phyloP scores from a whole-genome alignment of 768 basidiomycete species.

The Gelatoporia subvermispora region DNA sequence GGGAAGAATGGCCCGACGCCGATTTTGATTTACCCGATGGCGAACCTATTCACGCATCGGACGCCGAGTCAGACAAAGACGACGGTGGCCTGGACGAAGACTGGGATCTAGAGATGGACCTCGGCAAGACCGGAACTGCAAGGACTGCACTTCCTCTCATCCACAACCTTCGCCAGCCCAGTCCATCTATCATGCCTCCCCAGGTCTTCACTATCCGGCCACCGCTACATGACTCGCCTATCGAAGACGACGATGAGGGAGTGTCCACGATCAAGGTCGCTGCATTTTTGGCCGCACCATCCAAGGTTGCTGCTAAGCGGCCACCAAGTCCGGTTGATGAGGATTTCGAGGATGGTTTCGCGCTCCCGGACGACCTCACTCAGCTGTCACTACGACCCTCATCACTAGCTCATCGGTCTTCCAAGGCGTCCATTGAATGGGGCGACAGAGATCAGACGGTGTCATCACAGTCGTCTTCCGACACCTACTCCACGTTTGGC shows the following conservation, averaged over 20 bases:
- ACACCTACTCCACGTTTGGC: conserved; percentile 76
- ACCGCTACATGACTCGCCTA: conserved; percentile 44
- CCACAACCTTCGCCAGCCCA: conserved; percentile 33
- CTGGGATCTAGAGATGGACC: conserved; percentile 77
- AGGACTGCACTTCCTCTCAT: conserved; percentile 37
- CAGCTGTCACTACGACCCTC: conserved; percentile 78
- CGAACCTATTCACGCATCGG: conserved; percentile 55
- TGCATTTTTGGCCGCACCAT: conserved; percentile 32
- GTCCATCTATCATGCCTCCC: conserved; percentile 29
- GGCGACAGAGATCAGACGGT: conserved; percentile 78
- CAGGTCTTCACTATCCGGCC: conserved; percentile 64
- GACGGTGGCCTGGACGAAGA: conserved; percentile 51
- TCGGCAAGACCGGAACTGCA: conserved; percentile 53
- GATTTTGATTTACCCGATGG: conserved; percentile 85
- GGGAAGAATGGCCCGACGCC: conserved; percentile 84
- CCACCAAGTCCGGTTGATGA: conserved; percentile 53
- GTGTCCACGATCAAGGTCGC: conserved; percentile 80
- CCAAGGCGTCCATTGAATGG: conserved; percentile 84
- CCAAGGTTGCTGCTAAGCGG: conserved; percentile 23
- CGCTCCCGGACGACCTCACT: conserved; percentile 74
- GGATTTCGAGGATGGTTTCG: conserved; percentile 81
- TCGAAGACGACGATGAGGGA: conserved; percentile 72
- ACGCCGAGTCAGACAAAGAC: conserved; percentile 57
- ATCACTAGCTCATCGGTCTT: conserved; percentile 69
- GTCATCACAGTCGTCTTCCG: conserved; percentile 74